Conservation (phyloP, 345 rosid species). For the Physaria fendleri region DNA sequence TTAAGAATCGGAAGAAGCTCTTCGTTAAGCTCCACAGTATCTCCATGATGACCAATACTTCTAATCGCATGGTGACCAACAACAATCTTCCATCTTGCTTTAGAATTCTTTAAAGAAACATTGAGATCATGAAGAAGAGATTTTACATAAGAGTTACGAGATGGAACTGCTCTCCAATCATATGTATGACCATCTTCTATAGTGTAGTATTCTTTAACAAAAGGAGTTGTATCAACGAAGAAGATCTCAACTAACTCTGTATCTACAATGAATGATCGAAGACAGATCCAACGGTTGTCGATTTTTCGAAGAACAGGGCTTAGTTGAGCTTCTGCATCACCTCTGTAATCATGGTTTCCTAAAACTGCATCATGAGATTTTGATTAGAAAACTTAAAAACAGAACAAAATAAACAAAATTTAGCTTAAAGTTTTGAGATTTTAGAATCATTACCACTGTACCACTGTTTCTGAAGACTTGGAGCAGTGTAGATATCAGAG, state of each 20-base stretch:
- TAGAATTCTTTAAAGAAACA: constrained; percentile 37
- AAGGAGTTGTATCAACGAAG: constrained; percentile 74
- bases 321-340: constrained; percentile 57
- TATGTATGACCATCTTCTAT: constrained; percentile 42
- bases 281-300: constrained; percentile 73
- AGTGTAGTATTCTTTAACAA: constrained; percentile 50
- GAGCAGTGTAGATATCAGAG: constrained; percentile 51
- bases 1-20: constrained; percentile 47
- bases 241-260: constrained; percentile 57
- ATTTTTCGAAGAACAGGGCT: constrained; percentile 43
- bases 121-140: constrained; percentile 41
- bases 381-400: background rate
- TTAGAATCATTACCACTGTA: constrained; percentile 39
- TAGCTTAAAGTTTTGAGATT: background rate
- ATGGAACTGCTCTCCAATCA: constrained; percentile 59
- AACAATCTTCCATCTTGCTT: constrained; percentile 67
- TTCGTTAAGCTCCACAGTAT: constrained; percentile 46
- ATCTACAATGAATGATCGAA: constrained; percentile 54
- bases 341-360: constrained; percentile 83
- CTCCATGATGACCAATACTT: constrained; percentile 68
- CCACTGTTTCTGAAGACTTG: constrained; percentile 78
- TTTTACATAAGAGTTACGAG: constrained; percentile 41
- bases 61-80: constrained; percentile 70
- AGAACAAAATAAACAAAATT: background rate
- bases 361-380: constrained; percentile 34